These are phyloP conservation scores for Gossypium raimondii DNA, from an alignment of 345 rosid species.

Conservation along the genomic window DNA sequence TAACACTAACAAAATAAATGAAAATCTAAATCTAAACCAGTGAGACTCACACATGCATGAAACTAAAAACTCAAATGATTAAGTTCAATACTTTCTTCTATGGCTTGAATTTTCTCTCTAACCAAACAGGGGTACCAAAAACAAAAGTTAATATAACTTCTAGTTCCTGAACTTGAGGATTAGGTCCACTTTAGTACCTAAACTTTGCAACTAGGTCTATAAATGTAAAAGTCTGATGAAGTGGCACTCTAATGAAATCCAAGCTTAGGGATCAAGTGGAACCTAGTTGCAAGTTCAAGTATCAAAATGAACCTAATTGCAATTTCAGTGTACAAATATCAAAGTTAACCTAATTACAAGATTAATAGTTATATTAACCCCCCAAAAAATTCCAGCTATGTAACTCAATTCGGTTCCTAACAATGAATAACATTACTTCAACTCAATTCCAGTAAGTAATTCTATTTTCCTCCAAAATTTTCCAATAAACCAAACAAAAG, in stretches of 20 bases:
- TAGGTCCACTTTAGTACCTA: too few relatives aligned
- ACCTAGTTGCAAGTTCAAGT: too few relatives aligned
- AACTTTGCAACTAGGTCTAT: too few relatives aligned
- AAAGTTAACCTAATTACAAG: too few relatives aligned
- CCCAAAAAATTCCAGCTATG: neutral
- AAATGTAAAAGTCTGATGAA: too few relatives aligned
- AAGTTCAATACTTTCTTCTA: neutral
- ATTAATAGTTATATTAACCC: too few relatives aligned
- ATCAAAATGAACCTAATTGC: too few relatives aligned
- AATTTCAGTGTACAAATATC: too few relatives aligned
- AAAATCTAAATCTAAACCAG: neutral
- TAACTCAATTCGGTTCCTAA: neutral
- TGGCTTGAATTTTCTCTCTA: neutral
- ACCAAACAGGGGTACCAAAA: neutral
- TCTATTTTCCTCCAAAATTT: neutral
- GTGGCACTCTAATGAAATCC: too few relatives aligned
- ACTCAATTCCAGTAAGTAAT: neutral
- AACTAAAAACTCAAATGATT: neutral
- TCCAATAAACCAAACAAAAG: constrained; percentile 5
- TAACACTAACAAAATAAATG: neutral
- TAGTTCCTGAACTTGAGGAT: too few relatives aligned
- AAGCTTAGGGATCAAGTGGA: too few relatives aligned
- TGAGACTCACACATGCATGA: neutral
- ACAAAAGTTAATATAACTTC: neutral
- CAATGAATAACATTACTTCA: neutral